phyloP scores from a whole-genome alignment of 192 early-diverging fungal species.

The Phlyctochytrium planicorne region DNA sequence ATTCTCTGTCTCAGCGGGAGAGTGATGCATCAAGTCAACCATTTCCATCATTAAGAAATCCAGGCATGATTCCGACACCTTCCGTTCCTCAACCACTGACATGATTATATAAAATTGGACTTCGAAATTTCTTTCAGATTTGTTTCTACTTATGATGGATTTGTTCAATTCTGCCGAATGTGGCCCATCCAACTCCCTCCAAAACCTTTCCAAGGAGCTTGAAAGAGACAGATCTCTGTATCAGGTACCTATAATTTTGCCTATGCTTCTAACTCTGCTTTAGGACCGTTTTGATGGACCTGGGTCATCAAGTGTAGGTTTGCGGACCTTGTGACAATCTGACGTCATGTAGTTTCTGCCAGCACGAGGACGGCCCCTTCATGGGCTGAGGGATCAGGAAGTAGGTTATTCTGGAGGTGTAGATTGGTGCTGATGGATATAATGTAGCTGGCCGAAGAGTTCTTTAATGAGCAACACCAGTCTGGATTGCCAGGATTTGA shows the following conservation, averaged over 20 bases:
- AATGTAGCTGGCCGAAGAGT: slow-evolving; percentile 63
- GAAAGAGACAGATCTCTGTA: slow-evolving; percentile 74
- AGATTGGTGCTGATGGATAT: too few species aligned
- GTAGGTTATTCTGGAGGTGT: too few species aligned
- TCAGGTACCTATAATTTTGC: slow-evolving; percentile 53
- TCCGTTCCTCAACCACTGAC: slow-evolving; percentile 20
- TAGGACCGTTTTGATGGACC: slow-evolving; percentile 20
- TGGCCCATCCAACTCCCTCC: slow-evolving; percentile 59
- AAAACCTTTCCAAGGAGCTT: slow-evolving; percentile 77
- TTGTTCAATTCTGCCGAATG: slow-evolving; percentile 19
- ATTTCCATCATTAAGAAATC: slow-evolving; percentile 77
- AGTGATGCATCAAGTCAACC: slow-evolving; percentile 65
- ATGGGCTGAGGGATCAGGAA: too few species aligned
- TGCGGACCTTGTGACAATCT: slow-evolving; percentile 15
- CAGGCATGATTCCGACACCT: slow-evolving; percentile 66
- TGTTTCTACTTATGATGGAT: background rate
- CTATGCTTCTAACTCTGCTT: background rate
- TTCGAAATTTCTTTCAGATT: too few species aligned
- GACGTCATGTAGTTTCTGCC: background rate
- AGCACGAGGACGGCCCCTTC: background rate
- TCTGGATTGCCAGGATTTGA: slow-evolving; percentile 43
- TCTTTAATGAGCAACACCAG: slow-evolving; percentile 43
- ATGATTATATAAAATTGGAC: slow-evolving; percentile 1
- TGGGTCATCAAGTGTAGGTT: background rate
- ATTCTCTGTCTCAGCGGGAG: slow-evolving; percentile 51